Evolutionary conservation across 208 protist genomes (phyloP).

Genomic region (Entamoeba dispar): DNA sequence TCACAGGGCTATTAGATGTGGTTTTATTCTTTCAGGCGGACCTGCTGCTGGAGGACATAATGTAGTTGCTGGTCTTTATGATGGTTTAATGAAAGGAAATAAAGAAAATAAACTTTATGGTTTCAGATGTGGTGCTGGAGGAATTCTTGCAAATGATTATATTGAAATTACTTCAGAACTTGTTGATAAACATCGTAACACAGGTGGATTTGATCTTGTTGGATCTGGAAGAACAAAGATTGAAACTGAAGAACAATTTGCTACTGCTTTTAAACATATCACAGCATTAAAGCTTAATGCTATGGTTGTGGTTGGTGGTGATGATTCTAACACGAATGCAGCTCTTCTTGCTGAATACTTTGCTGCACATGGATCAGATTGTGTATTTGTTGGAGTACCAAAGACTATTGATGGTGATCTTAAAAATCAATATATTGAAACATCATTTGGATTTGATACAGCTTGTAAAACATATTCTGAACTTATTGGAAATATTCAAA

Average conservation of each 20-base stretch:
- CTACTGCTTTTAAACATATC: conserved; percentile 11
- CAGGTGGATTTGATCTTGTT: conserved; percentile 40
- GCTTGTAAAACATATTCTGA: conserved; percentile 27
- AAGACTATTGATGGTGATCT: conserved; percentile 50
- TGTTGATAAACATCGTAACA: conserved; percentile 33
- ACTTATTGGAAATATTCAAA: conserved; percentile 39
- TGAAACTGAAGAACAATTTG: conserved; percentile 33
- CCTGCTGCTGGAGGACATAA: conserved; percentile 35
- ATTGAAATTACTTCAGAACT: conserved; percentile 15
- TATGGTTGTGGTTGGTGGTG: conserved; percentile 36
- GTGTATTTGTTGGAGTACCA: conserved; percentile 40
- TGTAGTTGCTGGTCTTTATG: conserved; percentile 31
- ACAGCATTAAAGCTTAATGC: conserved; percentile 28
- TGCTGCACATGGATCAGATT: background rate
- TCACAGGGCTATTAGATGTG: background rate
- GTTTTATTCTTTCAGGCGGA: conserved; percentile 32
- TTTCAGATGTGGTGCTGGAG: conserved; percentile 17
- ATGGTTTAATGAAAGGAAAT: conserved; percentile 15
- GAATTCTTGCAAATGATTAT: conserved; percentile 13
- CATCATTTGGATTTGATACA: conserved; percentile 36
- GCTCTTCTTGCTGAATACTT: conserved; percentile 39
- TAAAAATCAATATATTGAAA: conserved; percentile 30
- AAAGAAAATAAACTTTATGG: conserved; percentile 9
- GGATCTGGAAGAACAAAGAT: conserved; percentile 40
- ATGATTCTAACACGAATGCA: conserved; percentile 46